phyloP scores from a whole-genome alignment of 2,329 filamentous ascomycete species.

The Cercospora sojina region DNA sequence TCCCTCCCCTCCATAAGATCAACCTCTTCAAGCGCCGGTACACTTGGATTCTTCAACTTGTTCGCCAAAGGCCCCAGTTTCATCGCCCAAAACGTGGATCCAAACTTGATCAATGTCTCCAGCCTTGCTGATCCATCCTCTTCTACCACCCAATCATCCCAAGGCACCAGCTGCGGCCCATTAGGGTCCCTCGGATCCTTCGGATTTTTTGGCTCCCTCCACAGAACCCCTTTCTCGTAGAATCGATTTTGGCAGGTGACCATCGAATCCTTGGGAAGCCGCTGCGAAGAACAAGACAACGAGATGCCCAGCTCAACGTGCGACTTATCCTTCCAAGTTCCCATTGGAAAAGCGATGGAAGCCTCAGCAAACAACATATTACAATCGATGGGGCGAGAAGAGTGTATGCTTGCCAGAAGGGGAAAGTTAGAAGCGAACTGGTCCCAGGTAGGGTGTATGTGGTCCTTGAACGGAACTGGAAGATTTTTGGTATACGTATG shows the following conservation, averaged over 20 bases:
- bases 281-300: slow-evolving; percentile 32
- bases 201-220: slow-evolving; percentile 16
- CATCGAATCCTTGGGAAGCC: slow-evolving; percentile 24
- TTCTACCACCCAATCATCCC: slow-evolving; percentile 12
- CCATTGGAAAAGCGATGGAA: slow-evolving; percentile 43
- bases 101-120: slow-evolving; percentile 41
- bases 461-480: slow-evolving; percentile 33
- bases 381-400: slow-evolving; percentile 32
- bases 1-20: slow-evolving; percentile 17
- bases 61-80: slow-evolving; percentile 37
- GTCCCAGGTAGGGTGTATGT: slow-evolving; percentile 34
- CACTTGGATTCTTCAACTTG: slow-evolving; percentile 9
- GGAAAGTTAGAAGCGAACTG: slow-evolving; percentile 38
- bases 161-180: slow-evolving; percentile 22
- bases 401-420: slow-evolving; percentile 28
- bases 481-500: slow-evolving; percentile 44
- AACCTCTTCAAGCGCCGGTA: neutral
- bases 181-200: slow-evolving; percentile 22
- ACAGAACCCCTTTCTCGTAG: slow-evolving; percentile 27
- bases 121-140: slow-evolving; percentile 23
- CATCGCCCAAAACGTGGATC: slow-evolving; percentile 47
- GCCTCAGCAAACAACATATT: slow-evolving; percentile 45
- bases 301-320: slow-evolving; percentile 37
- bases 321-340: slow-evolving; percentile 38
- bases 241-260: slow-evolving; percentile 32